Evolutionary conservation across 2,329 filamentous ascomycete genomes (phyloP), one percentile per base, ranked within the genome.

Genomic region (Colletotrichum sp.): DNA sequence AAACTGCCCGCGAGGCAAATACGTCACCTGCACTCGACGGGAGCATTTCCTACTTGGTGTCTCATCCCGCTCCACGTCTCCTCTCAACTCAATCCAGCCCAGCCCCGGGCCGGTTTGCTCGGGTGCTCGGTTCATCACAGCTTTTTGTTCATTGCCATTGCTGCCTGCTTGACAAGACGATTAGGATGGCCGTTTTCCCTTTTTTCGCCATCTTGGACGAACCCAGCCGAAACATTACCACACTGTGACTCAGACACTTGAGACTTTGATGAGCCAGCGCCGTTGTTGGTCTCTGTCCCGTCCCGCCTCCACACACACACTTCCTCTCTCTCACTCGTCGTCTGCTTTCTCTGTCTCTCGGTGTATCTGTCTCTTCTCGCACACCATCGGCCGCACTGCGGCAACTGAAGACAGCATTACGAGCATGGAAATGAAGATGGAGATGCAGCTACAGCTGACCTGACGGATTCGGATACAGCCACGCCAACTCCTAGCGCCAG

Each of bases 241-340:
- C 60, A 72, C 43, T 48, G 26, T 60, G 34, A 52, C 52, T 59
- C 30, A 24, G 66, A 39, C 48, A 18, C 36, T 39, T 28, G 32
- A 59, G 66, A 55, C 66, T 59, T 34, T 43, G 30, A 43, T 43
- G 66, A 68, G 52, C 66, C 72, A 71, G 57, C 68, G 63, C 69
- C 72, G 72, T 75, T 75, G 69, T 10, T 72, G 65, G 69, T 68
- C 18, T 48, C 43, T 48, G 61, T 64, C n/a, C 32, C 21, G 26
- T 68, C 13, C 72, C 69, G 70, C 39, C 69, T 75, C 72, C 63
- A 68, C 72, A 64, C 72, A 64, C 57, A 52, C 39, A 65, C 64
- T 13, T 24, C 4, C 18, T 21, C 55, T 24, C 55, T 39, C 24
- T 48, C 55, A 30, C 32, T 61, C 32, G 10, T 57, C 65, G 28